Percentiles rank a stretch among this genome's conserved stretches.
These are phyloP conservation scores for Backusella tuberculispora DNA, from an alignment of 192 early-diverging fungal genomes.

Conservation along the genomic window DNA sequence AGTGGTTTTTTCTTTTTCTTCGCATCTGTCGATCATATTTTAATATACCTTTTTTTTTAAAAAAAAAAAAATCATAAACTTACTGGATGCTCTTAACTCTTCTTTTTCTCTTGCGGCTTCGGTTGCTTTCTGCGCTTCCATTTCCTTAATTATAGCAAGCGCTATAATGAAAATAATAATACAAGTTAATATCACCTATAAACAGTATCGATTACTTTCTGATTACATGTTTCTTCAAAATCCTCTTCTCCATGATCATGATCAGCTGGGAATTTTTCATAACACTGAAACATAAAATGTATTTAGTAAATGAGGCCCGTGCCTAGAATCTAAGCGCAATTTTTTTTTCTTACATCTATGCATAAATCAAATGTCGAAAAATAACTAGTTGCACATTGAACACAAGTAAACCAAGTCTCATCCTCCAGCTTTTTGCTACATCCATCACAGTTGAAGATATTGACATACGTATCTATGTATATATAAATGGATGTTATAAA, in stretches of 20 bases:
- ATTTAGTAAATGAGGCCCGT: background rate
- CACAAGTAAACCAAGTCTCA: constrained; percentile 67
- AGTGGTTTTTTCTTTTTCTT: constrained; percentile 29
- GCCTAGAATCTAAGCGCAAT: background rate
- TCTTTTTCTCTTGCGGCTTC: constrained; percentile 43
- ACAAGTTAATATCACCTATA: background rate
- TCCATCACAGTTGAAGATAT: constrained; percentile 71
- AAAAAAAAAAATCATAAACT: background rate
- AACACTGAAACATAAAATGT: constrained; percentile 46
- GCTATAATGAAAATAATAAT: constrained; percentile 31
- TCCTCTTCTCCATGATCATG: constrained; percentile 59
- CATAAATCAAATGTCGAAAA: constrained; percentile 80
- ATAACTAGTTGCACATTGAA: constrained; percentile 62
- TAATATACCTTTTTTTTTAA: background rate
- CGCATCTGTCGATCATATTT: constrained; percentile 9
- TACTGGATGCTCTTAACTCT: constrained; percentile 41
- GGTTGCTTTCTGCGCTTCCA: constrained; percentile 45
- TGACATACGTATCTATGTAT: constrained; percentile 60
- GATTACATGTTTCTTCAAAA: constrained; percentile 60
- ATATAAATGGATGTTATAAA: background rate
- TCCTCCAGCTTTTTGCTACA: constrained; percentile 61
- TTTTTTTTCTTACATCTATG: constrained; percentile 44
- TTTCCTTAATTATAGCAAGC: constrained; percentile 48
- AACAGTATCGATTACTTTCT: background rate
- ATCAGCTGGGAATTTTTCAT: constrained; percentile 43